Base-by-base conservation (phyloP, 2,329 filamentous ascomycete genomes). In the Ophioceras dolichostomum region DNA sequence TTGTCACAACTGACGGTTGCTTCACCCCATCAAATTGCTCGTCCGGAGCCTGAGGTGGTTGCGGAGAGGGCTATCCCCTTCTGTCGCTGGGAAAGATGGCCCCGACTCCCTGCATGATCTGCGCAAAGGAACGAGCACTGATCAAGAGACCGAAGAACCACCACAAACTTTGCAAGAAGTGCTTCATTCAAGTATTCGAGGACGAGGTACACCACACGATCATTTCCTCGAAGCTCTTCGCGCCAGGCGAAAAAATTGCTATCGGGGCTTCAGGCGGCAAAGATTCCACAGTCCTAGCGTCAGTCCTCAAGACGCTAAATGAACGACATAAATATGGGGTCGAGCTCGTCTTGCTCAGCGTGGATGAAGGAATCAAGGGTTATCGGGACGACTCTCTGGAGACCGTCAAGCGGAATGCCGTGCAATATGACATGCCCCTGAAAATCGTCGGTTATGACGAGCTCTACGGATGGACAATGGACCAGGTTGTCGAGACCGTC, bases 391-490 rank as follows among this genome's bases (percentile, higher is more conserved):
- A 98, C 59, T 93, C 84, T 34, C 65, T 98, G 14, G 88, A 96
- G 60, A 96, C 91, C 0, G 91, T 98, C 32, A 95, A 95, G 68
- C 71, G 89, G 41, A 96, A 98, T 58, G 84, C 88, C 0, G 58
- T 73, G 10, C 87, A 96, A 58, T 95, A 96, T 60, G 77, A 81
- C 1, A 93, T 98, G 81, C 77, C 83, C 0, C 64, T 98, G 34
- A 84, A 86, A 49, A 94, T 98, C 39, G 76, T 98, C 35, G 87
- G 89, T 35, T 98, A 98, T 51, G 81, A 80, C 38, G 83, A 95
- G 51, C 67, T 98, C 9, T 98, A 98, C 56, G 91, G 89, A 8
- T 98, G 91, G 91, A 95, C 88, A 1, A 98, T 98, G 91, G 91
- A 98, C 53, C 86, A 96, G 53, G 91, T 98, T 9, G 93, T 98